phyloP scores from a whole-genome alignment of 192 early-diverging fungal genomes.

The Oehlia diaphana region DNA sequence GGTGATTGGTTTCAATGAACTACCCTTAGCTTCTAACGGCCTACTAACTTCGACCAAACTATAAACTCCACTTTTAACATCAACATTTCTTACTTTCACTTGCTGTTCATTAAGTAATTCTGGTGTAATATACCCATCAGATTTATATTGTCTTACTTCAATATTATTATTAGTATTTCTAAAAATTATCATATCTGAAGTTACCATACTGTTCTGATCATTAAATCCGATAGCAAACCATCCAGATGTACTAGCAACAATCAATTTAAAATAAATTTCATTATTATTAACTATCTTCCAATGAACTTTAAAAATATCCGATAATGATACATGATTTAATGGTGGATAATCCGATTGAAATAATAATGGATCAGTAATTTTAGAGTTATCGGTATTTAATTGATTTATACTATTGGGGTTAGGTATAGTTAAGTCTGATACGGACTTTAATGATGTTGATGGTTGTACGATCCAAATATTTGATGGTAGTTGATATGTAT shows the following conservation, averaged over 20 bases:
- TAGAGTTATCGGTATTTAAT: too few relatives aligned
- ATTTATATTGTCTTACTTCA: background rate
- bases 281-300: background rate
- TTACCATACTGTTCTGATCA: background rate
- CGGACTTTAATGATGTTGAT: background rate
- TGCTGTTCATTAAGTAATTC: background rate
- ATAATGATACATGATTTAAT: background rate
- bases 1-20: background rate
- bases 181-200: background rate
- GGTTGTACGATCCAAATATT: constrained; percentile 15
- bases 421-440: background rate
- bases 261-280: background rate
- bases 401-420: too few relatives aligned
- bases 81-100: background rate
- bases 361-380: too few relatives aligned
- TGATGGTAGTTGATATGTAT: background rate
- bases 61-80: background rate
- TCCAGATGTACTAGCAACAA: too few relatives aligned
- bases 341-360: background rate
- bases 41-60: background rate
- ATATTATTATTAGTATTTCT: background rate
- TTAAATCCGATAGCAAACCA: constrained; percentile 17
- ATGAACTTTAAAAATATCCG: background rate
- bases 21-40: background rate
- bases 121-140: background rate